Base-by-base conservation (phyloP, 2,329 filamentous ascomycete genomes). In the Cercospora sojina region DNA sequence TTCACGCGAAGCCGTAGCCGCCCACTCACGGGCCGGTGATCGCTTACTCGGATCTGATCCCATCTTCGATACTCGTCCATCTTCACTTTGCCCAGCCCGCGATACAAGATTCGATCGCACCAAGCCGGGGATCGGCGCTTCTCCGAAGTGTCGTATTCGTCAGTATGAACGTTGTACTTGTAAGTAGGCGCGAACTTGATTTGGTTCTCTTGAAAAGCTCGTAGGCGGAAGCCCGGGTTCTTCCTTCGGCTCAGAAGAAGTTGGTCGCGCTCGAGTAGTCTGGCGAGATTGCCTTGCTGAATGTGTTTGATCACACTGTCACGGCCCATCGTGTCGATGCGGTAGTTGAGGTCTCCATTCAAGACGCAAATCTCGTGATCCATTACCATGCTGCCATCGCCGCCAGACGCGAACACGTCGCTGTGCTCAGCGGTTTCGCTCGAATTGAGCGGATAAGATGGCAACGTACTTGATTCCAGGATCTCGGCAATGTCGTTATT, bases 361-460 rank as follows among this genome's bases (percentile, higher is more conserved):
- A 98, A 81, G 57, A 99, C 88, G 78, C 94, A 97, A n/a, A 99
- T 90, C 79, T 99, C 95, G 76, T 99, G 95, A 75, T 99, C 95
- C 65, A 98, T 84, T 66, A 99, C 91, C 90, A 97, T 93, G 47
- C 88, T 90, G 6, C 95, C 95, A 76, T 99, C 95, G 53, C 95
- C 95, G n/a, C 95, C 95, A 27, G 92, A 91, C 6, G 93, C 86
- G 75, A 90, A 99, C 69, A 88, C 90, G 77, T 97, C 91, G 41
- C 91, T 84, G 6, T 92, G 80, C 27, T 74, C 87, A 4, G 86
- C 83, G 3, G 82, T 84, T 38, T 73, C 67, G 55, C 56, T 64
- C 3, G 68, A 58, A 25, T 66, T 65, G 0, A 87, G 81, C 70
- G 93, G 91, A 51, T 76, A 74, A 0, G 84, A 79, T 0, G 92